These are phyloP conservation scores for Backusella tarrabulga DNA, from an alignment of 192 early-diverging fungal genomes.

Conservation along the genomic window DNA sequence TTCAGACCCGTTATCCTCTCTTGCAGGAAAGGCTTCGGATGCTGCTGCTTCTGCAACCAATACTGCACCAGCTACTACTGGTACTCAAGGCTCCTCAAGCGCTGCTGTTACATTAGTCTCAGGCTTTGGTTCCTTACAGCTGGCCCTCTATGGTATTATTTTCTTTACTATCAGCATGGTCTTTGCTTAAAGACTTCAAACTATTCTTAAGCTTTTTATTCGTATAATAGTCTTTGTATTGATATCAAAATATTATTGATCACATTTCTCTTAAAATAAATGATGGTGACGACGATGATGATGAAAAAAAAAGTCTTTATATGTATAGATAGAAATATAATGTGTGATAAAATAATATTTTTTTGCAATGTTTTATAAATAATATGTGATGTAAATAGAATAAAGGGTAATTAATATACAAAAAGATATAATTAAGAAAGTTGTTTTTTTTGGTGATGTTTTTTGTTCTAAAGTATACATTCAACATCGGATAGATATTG, in stretches of 20 bases:
- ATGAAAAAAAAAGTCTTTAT: neutral
- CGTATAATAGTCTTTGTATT: neutral
- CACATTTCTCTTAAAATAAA: neutral
- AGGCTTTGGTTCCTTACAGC: neutral
- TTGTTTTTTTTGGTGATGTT: neutral
- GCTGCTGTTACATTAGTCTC: neutral
- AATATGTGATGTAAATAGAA: neutral
- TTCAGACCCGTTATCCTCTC: neutral
- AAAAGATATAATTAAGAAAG: neutral
- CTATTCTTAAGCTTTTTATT: neutral
- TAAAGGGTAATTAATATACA: neutral
- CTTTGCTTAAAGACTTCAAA: neutral
- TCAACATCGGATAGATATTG: neutral
- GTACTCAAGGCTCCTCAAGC: neutral
- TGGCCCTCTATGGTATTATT: neutral
- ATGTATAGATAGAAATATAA: neutral
- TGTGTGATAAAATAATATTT: constrained; percentile 2
- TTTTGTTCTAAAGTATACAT: neutral
- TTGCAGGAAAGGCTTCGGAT: neutral
- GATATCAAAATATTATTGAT: neutral
- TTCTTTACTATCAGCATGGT: neutral
- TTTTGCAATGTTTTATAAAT: constrained; percentile 1
- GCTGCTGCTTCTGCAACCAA: neutral
- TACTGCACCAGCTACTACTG: neutral
- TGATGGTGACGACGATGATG: neutral